Base-by-base conservation (phyloP, 345 rosid genomes). In the Camelina hispida region DNA sequence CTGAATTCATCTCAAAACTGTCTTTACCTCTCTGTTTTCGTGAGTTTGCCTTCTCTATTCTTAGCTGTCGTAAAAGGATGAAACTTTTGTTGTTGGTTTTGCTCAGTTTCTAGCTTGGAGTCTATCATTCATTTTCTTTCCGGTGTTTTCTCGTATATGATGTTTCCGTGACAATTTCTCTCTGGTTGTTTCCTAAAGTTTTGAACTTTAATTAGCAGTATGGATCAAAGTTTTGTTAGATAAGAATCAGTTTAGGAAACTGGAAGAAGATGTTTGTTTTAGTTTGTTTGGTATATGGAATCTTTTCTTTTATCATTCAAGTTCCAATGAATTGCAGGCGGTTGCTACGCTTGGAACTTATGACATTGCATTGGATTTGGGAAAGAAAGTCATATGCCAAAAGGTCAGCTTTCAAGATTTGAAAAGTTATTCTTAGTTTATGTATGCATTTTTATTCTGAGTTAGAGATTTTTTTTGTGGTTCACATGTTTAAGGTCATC, bases 331-430 rank as follows among this genome's bases (percentile, higher is more conserved):
- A 2, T 15, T 78, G 66, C 81, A 93, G 98, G 94, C 87, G 54
- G 80, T 89, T 65, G 98, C 97, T 52, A 86, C 94, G 23, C 87
- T 93, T 58, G 97, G 97, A 56, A 91, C 97, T 23, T 93, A 89
- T 79, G 98, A 93, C 76, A 86, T 91, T 63, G 93, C 95, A 6
- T 68, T 89, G 73, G 97, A 91, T 78, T 78, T 93, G 80, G 98
- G 97, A 68, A 91, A 88, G 91, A 93, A 93, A 85, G 85, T 91
- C 48, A 82, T 93, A 71, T 91, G 97, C 80, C 97, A 88, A 81
- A 81, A 91, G 98, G 98, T 91, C 55, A 50, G 78, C 6, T 51
- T 76, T 62, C 60, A 59, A 52, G 38, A 20, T 38, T 38, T 34
- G 37, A 37, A 37, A 37, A 37, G 40, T 37, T 37, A 8, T 0